Percentiles rank a stretch among this genome's conserved stretches.
Conservation (phyloP, 108 stramenopile genomes). For the Nitzschia inconspicua region DNA sequence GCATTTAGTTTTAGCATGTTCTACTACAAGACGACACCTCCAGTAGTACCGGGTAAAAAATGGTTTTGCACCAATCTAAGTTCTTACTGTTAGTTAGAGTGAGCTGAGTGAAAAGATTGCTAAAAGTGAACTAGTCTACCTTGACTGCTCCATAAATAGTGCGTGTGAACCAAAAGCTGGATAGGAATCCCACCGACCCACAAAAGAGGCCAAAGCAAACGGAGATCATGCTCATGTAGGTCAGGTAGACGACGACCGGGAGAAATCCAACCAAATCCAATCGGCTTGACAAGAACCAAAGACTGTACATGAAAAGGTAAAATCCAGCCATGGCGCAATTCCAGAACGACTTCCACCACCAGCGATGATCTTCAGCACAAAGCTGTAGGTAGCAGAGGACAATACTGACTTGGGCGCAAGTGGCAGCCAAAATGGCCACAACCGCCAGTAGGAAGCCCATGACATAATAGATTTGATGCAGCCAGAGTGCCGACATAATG, state of each 20-base stretch:
- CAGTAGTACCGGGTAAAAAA: too few relatives aligned
- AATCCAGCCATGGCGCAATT: slow-evolving; percentile 91
- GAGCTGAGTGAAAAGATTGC: background rate
- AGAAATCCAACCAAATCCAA: slow-evolving; percentile 87
- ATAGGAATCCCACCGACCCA: slow-evolving; percentile 89
- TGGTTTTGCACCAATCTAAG: too few relatives aligned
- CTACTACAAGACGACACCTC: too few relatives aligned
- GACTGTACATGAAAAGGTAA: slow-evolving; percentile 96
- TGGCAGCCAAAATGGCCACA: slow-evolving; percentile 87
- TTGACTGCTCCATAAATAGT: slow-evolving; percentile 84
- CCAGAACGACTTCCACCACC: slow-evolving; percentile 99
- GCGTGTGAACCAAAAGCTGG: slow-evolving; percentile 83
- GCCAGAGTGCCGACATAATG: slow-evolving; percentile 98
- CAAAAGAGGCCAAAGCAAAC: slow-evolving; percentile 91
- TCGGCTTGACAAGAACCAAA: slow-evolving; percentile 90
- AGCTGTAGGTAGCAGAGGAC: slow-evolving; percentile 99
- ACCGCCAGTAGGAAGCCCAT: slow-evolving; percentile 98
- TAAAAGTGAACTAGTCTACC: slow-evolving; percentile 71
- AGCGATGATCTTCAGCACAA: slow-evolving; percentile 97
- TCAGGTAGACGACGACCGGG: slow-evolving; percentile 91
- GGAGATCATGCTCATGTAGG: slow-evolving; percentile 95
- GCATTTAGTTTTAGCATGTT: too few relatives aligned
- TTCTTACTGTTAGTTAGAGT: too few relatives aligned
- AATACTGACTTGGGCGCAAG: slow-evolving; percentile 95
- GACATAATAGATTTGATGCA: slow-evolving; percentile 98